Conservation (phyloP, 306 rosid species). For the Quercus aquifolioides region DNA sequence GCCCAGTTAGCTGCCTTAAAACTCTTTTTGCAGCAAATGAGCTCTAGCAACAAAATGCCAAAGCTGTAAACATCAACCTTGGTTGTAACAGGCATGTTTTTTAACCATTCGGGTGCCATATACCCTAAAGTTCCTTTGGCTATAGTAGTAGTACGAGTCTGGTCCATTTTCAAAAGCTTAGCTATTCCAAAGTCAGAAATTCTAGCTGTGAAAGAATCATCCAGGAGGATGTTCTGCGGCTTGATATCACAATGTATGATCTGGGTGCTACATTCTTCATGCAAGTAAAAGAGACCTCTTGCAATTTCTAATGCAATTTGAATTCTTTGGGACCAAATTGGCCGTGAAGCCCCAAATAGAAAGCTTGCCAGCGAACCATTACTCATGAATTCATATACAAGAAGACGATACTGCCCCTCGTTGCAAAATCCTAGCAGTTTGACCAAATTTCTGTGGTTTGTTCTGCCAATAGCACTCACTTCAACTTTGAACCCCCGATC, state of each 20-base stretch:
- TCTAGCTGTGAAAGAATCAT: slow-evolving; percentile 21
- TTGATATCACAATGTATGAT: slow-evolving; percentile 38
- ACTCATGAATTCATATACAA: slow-evolving; percentile 42
- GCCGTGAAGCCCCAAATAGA: slow-evolving; percentile 15
- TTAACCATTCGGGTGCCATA: slow-evolving; percentile 31
- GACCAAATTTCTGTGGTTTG: slow-evolving; percentile 38
- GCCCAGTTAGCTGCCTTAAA: slow-evolving; percentile 30
- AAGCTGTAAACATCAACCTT: slow-evolving; percentile 43
- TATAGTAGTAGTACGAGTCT: slow-evolving; percentile 15
- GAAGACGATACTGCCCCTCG: slow-evolving; percentile 20
- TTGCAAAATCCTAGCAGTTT: slow-evolving; percentile 36
- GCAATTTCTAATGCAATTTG: slow-evolving; percentile 25
- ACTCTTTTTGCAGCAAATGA: slow-evolving; percentile 35
- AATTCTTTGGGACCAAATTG: slow-evolving; percentile 23
- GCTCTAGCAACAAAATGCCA: slow-evolving; percentile 31
- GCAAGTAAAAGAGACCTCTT: slow-evolving; percentile 21
- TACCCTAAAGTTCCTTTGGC: too few species aligned
- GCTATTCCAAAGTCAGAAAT: slow-evolving; percentile 38
- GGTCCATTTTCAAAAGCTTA: slow-evolving; percentile 25
- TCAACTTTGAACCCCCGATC: slow-evolving; percentile 33
- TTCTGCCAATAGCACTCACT: slow-evolving; percentile 30
- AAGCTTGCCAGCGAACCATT: slow-evolving; percentile 30
- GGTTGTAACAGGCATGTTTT: slow-evolving; percentile 17
- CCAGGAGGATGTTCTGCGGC: slow-evolving; percentile 40
- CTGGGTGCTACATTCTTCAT: slow-evolving; percentile 31